These are phyloP conservation scores for Zymoseptoria brevis DNA, from an alignment of 2,329 filamentous ascomycete genomes.

Conservation along the genomic window DNA sequence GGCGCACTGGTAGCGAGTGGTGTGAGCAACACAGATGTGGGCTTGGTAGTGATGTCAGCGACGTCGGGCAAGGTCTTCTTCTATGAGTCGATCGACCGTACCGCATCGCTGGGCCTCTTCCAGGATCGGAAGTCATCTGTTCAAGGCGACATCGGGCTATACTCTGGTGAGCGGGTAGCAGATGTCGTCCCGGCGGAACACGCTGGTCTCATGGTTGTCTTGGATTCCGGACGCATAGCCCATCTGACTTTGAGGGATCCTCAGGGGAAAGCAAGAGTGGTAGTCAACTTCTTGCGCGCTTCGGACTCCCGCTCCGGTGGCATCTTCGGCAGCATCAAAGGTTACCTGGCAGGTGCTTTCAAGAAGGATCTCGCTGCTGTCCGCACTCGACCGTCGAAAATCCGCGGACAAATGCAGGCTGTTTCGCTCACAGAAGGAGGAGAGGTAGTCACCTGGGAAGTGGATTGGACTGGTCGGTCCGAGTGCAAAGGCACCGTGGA, in stretches of 20 bases:
- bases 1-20: constrained; percentile 76
- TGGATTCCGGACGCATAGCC: constrained; percentile 78
- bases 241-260: constrained; percentile 80
- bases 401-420: constrained; percentile 76
- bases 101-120: constrained; percentile 74
- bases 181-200: constrained; percentile 78
- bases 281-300: constrained; percentile 66
- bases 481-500: constrained; percentile 66
- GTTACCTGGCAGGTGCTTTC: constrained; percentile 61
- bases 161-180: constrained; percentile 67
- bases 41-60: constrained; percentile 78
- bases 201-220: constrained; percentile 74
- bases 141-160: constrained; percentile 63
- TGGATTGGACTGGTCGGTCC: constrained; percentile 80
- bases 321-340: constrained; percentile 73
- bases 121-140: constrained; percentile 74
- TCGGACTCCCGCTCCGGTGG: constrained; percentile 52
- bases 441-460: constrained; percentile 74
- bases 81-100: constrained; percentile 91
- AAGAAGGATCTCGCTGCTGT: constrained; percentile 73
- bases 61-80: constrained; percentile 78
- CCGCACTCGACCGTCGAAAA: constrained; percentile 60
- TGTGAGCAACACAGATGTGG: constrained; percentile 69
- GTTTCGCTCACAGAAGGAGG: constrained; percentile 72
- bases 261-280: constrained; percentile 76